These are phyloP conservation scores for Taiozyma sp. DNA, from an alignment of 1,139 yeast genomes.

Conservation along the genomic window DNA sequence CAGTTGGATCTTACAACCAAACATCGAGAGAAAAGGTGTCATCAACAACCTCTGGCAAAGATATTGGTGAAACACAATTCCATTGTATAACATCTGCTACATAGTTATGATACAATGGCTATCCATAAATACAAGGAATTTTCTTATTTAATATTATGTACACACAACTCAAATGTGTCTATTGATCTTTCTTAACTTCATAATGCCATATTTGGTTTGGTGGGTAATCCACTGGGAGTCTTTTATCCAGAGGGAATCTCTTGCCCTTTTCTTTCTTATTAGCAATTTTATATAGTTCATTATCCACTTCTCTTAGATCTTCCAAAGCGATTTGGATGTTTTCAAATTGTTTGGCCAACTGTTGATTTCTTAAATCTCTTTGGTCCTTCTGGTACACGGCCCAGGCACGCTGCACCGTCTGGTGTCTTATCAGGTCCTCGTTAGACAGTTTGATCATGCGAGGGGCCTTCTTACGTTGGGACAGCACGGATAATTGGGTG, in stretches of 20 bases:
- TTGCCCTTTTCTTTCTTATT: conserved; percentile 29
- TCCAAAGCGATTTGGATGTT: conserved; percentile 72
- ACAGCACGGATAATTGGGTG: conserved; percentile 76
- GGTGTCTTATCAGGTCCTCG: conserved; percentile 85
- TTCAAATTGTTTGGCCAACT: conserved; percentile 58
- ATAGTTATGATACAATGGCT: background rate
- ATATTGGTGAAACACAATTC: conserved; percentile 12
- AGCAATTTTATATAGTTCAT: conserved; percentile 32
- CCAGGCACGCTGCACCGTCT: conserved; percentile 86
- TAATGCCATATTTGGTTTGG: conserved; percentile 79
- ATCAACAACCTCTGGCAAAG: conserved; percentile 18
- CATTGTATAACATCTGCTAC: conserved; percentile 26
- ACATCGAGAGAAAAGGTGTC: conserved; percentile 28
- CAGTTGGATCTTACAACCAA: conserved; percentile 44
- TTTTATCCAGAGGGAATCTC: conserved; percentile 71
- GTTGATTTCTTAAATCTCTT: conserved; percentile 38
- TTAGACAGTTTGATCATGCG: conserved; percentile 66
- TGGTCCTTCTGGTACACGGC: conserved; percentile 49
- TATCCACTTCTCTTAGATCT: conserved; percentile 46
- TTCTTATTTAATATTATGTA: background rate
- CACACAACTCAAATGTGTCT: background rate
- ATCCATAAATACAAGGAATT: background rate
- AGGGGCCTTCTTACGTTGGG: conserved; percentile 88
- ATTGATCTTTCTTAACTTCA: conserved; percentile 27
- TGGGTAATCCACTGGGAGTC: conserved; percentile 92